phyloP scores from a whole-genome alignment of 2,329 filamentous ascomycete genomes.

The Xylariaceae sp. region DNA sequence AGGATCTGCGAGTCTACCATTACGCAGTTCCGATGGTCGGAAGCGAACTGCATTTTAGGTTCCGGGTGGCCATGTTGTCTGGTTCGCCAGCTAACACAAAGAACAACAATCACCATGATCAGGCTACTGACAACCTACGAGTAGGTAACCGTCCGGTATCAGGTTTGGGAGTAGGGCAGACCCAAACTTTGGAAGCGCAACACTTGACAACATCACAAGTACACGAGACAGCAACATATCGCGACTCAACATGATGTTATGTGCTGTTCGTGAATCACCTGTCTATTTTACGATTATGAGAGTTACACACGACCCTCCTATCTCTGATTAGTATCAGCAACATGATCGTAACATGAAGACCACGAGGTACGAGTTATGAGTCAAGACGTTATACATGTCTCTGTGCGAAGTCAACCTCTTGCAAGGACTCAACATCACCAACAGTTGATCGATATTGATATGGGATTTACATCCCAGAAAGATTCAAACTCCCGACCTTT shows the following conservation, averaged over 20 bases:
- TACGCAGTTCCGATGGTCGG: neutral
- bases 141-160: neutral
- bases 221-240: neutral
- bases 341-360: neutral
- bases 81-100: neutral
- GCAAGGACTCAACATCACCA: neutral
- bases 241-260: too few relatives aligned
- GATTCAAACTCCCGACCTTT: conserved; percentile 11
- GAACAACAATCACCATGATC: neutral
- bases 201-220: neutral
- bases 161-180: neutral
- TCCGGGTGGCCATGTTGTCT: neutral
- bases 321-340: too few relatives aligned
- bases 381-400: neutral
- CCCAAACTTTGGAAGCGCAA: neutral
- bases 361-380: neutral
- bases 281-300: too few relatives aligned
- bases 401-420: neutral
- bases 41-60: neutral
- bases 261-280: too few relatives aligned
- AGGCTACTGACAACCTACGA: too few relatives aligned
- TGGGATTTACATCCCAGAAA: conserved; percentile 14
- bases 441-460: neutral
- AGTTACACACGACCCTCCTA: too few relatives aligned
- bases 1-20: neutral